Conservation (phyloP, 2,329 filamentous ascomycete genomes). For the Calonectria honghensis region DNA sequence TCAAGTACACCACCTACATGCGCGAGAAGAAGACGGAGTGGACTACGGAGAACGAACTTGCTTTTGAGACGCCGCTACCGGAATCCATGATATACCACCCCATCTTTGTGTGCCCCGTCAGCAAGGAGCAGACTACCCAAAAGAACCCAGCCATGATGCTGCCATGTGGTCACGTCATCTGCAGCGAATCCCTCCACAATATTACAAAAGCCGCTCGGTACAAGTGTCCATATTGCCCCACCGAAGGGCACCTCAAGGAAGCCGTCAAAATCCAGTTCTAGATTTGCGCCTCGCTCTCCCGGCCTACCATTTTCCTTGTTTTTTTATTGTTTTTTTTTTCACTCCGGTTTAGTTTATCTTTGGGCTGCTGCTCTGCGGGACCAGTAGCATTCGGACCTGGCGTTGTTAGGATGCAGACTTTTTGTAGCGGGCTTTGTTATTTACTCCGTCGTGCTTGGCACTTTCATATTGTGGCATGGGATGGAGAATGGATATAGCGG, state of each 20-base stretch:
- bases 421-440: slow-evolving; percentile 10
- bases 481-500: slow-evolving; percentile 43
- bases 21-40: slow-evolving; percentile 94
- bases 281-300: slow-evolving; percentile 4
- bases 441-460: slow-evolving; percentile 1
- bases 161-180: slow-evolving; percentile 95
- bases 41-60: slow-evolving; percentile 93
- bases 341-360: not conserved
- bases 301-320: not conserved
- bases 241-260: slow-evolving; percentile 85
- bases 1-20: slow-evolving; percentile 92
- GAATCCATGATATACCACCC: slow-evolving; percentile 86
- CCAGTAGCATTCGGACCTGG: slow-evolving; percentile 24
- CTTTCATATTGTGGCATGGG: slow-evolving; percentile 36
- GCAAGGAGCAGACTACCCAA: slow-evolving; percentile 96
- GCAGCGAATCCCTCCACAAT: slow-evolving; percentile 86
- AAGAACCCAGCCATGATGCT: slow-evolving; percentile 97
- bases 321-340: not conserved
- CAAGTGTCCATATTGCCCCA: slow-evolving; percentile 98
- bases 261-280: slow-evolving; percentile 83
- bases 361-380: slow-evolving; percentile 26
- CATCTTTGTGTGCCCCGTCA: slow-evolving; percentile 98
- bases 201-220: slow-evolving; percentile 87
- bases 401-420: slow-evolving; percentile 40
- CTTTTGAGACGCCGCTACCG: slow-evolving; percentile 81